A percentile compares a stretch with the other conserved stretches of the same genome.
Evolutionary conservation across 2,329 filamentous ascomycete genomes (phyloP).

Genomic region (Tricladium varicosporioides): DNA sequence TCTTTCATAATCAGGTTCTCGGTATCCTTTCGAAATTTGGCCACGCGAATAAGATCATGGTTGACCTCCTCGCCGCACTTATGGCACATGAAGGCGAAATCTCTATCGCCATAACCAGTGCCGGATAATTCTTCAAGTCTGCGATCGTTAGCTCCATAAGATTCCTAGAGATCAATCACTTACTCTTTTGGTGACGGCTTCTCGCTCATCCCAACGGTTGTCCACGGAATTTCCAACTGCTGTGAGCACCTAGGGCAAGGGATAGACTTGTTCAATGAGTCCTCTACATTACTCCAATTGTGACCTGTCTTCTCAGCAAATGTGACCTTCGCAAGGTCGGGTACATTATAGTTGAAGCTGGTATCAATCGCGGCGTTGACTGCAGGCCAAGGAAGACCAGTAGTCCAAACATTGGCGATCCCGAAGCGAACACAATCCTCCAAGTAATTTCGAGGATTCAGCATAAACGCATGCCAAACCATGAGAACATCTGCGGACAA

Average conservation of each 20-base stretch:
- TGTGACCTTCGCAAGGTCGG: constrained; percentile 39
- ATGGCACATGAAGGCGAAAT: constrained; percentile 50
- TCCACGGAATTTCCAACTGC: constrained; percentile 55
- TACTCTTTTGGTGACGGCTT: constrained; percentile 36
- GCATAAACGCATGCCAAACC: constrained; percentile 78
- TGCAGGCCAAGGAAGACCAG: constrained; percentile 64
- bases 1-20: constrained; percentile 44
- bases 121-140: constrained; percentile 39
- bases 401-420: constrained; percentile 54
- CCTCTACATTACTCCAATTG: constrained; percentile 59
- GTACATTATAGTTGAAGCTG: constrained; percentile 54
- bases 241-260: constrained; percentile 54
- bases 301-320: constrained; percentile 51
- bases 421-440: constrained; percentile 68
- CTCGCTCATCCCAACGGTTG: constrained; percentile 44
- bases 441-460: constrained; percentile 72
- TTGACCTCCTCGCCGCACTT: constrained; percentile 50
- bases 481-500: constrained; percentile 62
- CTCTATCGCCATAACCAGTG: constrained; percentile 58
- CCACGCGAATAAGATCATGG: constrained; percentile 58
- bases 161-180: constrained; percentile 9
- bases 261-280: constrained; percentile 46
- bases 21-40: constrained; percentile 59
- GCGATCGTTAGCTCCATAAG: constrained; percentile 10
- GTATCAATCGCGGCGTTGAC: constrained; percentile 58